Evolutionary conservation across 225 moss, liverwort and hornwort genomes (phyloP).

Genomic region (Rhytidiadelphus loreus): DNA sequence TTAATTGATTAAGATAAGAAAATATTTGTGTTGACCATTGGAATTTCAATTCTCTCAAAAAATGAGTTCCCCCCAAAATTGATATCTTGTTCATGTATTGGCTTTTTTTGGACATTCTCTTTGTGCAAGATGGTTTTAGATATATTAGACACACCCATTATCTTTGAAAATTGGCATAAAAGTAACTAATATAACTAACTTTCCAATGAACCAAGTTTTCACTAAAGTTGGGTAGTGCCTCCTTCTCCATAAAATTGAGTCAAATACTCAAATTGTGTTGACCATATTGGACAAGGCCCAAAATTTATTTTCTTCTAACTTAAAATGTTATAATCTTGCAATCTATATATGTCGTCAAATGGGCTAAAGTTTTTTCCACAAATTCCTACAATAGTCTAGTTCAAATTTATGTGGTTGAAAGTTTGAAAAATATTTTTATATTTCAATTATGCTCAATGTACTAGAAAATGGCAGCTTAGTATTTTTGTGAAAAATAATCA

Average conservation of each 20-base stretch:
- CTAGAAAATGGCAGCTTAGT: background rate
- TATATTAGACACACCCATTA: background rate
- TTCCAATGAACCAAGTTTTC: background rate
- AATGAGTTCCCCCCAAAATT: background rate
- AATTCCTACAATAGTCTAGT: background rate
- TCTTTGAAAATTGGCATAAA: background rate
- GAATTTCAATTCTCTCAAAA: background rate
- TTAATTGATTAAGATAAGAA: background rate
- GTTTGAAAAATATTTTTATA: background rate
- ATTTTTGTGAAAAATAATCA: no score
- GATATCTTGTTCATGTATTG: background rate
- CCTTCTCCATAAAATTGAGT: background rate
- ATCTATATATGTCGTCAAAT: background rate
- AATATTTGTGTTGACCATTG: background rate
- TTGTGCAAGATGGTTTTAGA: background rate
- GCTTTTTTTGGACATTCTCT: background rate
- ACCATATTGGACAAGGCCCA: rapidly evolving
- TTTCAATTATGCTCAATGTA: background rate
- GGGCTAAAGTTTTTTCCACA: background rate
- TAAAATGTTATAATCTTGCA: background rate
- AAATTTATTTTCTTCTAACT: background rate
- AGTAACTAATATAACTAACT: background rate
- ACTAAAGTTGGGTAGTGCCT: background rate
- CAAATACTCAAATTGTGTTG: background rate
- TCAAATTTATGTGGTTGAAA: background rate